Evolutionary conservation across 2,329 filamentous ascomycete genomes (phyloP).

Genomic region (Talaromyces sp.): DNA sequence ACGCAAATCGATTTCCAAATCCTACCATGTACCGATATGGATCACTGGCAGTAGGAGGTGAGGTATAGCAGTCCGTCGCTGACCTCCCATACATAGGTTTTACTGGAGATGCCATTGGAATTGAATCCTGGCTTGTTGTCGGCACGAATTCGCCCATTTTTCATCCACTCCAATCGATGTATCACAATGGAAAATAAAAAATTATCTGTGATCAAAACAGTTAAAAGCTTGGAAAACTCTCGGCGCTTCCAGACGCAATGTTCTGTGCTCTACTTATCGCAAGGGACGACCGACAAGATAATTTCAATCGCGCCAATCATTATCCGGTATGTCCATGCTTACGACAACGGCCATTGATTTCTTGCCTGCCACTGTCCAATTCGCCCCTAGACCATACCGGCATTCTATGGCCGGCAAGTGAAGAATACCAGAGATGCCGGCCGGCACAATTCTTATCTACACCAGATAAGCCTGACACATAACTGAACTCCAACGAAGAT

Average conservation of each 20-base stretch:
- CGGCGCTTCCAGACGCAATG: not conserved
- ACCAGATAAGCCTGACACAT: not conserved
- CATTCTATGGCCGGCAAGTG: not conserved
- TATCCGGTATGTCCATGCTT: not conserved
- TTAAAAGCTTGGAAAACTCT: not conserved
- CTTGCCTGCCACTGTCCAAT: not conserved
- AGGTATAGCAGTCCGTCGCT: not conserved
- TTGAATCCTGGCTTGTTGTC: not conserved
- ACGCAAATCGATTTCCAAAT: constrained; percentile 1
- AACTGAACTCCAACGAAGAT: not conserved
- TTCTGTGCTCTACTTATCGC: not conserved
- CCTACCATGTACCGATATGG: constrained; percentile 1
- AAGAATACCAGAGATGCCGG: not conserved
- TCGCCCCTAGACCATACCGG: not conserved
- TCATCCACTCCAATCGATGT: not conserved
- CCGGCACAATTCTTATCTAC: not conserved
- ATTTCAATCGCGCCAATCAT: not conserved
- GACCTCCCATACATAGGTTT: not conserved
- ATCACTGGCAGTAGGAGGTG: not conserved
- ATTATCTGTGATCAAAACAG: not conserved
- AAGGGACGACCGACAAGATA: not conserved
- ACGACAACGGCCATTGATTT: not conserved
- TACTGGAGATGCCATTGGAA: not conserved
- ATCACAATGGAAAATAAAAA: no score
- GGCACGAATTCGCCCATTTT: not conserved